Conservation (phyloP, 371 early-diverging fungal species). For the Mucor irregularis region DNA sequence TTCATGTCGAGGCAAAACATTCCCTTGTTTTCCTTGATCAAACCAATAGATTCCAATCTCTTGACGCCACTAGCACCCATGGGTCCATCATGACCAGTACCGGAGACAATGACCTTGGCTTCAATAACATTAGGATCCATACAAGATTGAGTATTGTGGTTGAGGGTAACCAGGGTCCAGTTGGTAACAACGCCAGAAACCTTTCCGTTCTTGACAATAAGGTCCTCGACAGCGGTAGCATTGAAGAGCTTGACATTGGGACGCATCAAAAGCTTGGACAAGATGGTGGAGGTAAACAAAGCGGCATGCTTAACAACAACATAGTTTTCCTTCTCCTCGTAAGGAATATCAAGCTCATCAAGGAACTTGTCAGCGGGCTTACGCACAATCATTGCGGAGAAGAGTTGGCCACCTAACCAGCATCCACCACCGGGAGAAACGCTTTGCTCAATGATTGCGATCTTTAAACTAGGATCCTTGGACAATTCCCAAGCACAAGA, state of each 20-base stretch:
- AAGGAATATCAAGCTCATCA: constrained; percentile 68
- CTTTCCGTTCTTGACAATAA: constrained; percentile 62
- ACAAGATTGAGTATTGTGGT: constrained; percentile 74
- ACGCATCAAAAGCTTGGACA: constrained; percentile 65
- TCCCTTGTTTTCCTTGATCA: constrained; percentile 60
- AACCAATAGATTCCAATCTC: constrained; percentile 65
- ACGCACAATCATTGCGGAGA: constrained; percentile 70
- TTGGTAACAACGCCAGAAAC: constrained; percentile 73
- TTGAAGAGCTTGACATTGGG: constrained; percentile 80
- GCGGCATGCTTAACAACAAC: constrained; percentile 77
- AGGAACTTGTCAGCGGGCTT: constrained; percentile 72
- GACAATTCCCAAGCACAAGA: constrained; percentile 71
- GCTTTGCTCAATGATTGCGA: constrained; percentile 68
- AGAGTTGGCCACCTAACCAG: constrained; percentile 80
- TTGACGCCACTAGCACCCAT: constrained; percentile 76
- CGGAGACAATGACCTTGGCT: constrained; percentile 71
- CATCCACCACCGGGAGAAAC: constrained; percentile 75
- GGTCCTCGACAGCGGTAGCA: constrained; percentile 75
- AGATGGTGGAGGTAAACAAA: constrained; percentile 74
- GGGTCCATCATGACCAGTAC: constrained; percentile 75
- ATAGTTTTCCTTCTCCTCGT: constrained; percentile 73
- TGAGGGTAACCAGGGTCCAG: constrained; percentile 73
- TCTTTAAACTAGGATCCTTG: constrained; percentile 66
- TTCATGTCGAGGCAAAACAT: constrained; percentile 78
- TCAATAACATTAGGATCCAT: constrained; percentile 80